A percentile compares a stretch with the other conserved stretches of the same genome.
Conservation (phyloP, 345 rosid species). For the Syzygium jambos region DNA sequence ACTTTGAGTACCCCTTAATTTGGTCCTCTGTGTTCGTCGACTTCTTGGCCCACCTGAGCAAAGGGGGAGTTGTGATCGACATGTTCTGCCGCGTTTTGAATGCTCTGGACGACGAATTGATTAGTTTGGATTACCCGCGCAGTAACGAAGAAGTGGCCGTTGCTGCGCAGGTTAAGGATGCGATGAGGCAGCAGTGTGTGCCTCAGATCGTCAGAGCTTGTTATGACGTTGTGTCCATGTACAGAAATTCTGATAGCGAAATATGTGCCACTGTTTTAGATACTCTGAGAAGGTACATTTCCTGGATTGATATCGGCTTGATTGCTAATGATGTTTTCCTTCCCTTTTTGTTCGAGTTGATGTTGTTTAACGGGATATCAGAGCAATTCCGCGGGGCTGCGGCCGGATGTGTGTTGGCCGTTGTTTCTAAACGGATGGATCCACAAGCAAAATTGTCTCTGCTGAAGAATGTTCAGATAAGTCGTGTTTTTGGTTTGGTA, state of each 20-base stretch:
- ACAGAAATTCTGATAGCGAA: conserved; percentile 60
- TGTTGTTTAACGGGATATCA: conserved; percentile 48
- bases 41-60: conserved; percentile 48
- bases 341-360: conserved; percentile 68
- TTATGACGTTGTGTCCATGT: conserved; percentile 66
- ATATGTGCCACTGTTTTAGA: conserved; percentile 63
- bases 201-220: conserved; percentile 80
- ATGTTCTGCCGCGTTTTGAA: conserved; percentile 92
- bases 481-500: conserved; percentile 56
- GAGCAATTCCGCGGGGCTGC: conserved; percentile 79
- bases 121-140: conserved; percentile 85
- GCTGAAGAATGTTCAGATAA: conserved; percentile 58
- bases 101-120: conserved; percentile 82
- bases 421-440: conserved; percentile 89
- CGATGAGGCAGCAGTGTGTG: conserved; percentile 94
- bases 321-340: conserved; percentile 67
- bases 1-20: conserved; percentile 76
- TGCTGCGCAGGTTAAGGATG: conserved; percentile 79
- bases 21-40: conserved; percentile 85
- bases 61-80: conserved; percentile 66
- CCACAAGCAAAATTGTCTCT: conserved; percentile 58
- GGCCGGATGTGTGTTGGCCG: conserved; percentile 77
- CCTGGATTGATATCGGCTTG: conserved; percentile 91
- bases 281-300: conserved; percentile 72
- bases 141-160: conserved; percentile 49